Percentiles rank a stretch among this genome's conserved stretches.
Evolutionary conservation across 2,329 filamentous ascomycete species (phyloP).

Genomic region (Aspergillus ibericus): DNA sequence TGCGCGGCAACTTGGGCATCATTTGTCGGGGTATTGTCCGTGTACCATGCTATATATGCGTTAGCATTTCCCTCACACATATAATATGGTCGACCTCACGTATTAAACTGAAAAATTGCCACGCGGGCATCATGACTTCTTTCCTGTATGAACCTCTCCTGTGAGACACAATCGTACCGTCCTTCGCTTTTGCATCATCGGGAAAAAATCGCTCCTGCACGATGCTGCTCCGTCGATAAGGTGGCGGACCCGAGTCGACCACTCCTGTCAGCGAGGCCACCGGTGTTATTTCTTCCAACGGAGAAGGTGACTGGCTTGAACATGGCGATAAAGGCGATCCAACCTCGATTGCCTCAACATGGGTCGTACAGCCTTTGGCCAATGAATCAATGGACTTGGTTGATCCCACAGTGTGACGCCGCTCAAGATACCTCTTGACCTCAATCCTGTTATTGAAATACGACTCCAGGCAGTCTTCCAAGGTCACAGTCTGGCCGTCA

Average conservation of each 20-base stretch:
- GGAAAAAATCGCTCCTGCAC: constrained; percentile 47
- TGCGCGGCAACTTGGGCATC: constrained; percentile 85
- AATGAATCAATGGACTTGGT: constrained; percentile 37
- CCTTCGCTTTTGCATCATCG: constrained; percentile 43
- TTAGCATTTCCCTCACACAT: constrained; percentile 26
- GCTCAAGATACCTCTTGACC: constrained; percentile 72
- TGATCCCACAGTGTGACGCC: constrained; percentile 58
- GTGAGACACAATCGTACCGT: constrained; percentile 30
- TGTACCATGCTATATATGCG: constrained; percentile 73
- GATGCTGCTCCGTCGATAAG: constrained; percentile 42
- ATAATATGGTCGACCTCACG: constrained; percentile 57
- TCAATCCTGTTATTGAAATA: constrained; percentile 96
- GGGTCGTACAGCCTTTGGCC: constrained; percentile 38
- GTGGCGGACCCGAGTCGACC: constrained; percentile 23
- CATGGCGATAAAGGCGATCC: constrained; percentile 38
- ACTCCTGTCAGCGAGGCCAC: constrained; percentile 29
- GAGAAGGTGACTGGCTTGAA: constrained; percentile 26
- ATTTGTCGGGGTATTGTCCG: constrained; percentile 61
- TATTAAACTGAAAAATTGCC: constrained; percentile 94
- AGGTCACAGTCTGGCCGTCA: constrained; percentile 68
- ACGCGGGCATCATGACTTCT: constrained; percentile 91
- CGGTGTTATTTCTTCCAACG: constrained; percentile 24
- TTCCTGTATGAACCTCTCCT: constrained; percentile 57
- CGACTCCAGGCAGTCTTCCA: constrained; percentile 88
- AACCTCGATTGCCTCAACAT: constrained; percentile 47